phyloP scores from a whole-genome alignment of 2,329 filamentous ascomycete species.

The Fusarium duplospermum region DNA sequence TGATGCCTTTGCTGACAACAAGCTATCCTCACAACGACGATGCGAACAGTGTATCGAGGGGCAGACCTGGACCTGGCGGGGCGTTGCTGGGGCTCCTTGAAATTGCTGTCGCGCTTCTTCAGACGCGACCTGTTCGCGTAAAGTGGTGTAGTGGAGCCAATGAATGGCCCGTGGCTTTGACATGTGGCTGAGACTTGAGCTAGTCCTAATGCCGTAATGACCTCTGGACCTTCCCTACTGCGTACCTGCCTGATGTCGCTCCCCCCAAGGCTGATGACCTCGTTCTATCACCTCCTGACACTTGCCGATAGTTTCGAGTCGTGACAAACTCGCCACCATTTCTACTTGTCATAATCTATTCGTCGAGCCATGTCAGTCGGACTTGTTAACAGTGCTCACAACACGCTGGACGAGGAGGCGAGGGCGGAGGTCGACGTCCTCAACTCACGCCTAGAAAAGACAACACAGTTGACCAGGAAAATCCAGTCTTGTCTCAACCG shows the following conservation, averaged over 20 bases:
- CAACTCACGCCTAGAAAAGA: constrained; percentile 86
- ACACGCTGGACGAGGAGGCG: constrained; percentile 72
- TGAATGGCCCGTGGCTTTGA: neutral
- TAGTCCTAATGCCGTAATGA: constrained; percentile 29
- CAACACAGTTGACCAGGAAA: constrained; percentile 92
- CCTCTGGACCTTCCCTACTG: constrained; percentile 3
- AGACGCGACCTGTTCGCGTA: constrained; percentile 44
- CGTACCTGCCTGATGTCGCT: constrained; percentile 3
- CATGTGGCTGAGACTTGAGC: constrained; percentile 21
- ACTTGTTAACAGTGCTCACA: constrained; percentile 57
- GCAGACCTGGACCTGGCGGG: constrained; percentile 28
- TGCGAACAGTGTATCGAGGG: constrained; percentile 21
- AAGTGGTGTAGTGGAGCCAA: constrained; percentile 32
- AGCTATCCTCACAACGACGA: constrained; percentile 13
- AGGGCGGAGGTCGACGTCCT: constrained; percentile 77
- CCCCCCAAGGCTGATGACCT: constrained; percentile 7
- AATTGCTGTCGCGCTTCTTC: constrained; percentile 32
- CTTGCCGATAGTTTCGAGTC: neutral
- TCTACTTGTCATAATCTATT: neutral
- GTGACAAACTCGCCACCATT: neutral
- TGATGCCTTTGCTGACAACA: constrained; percentile 15
- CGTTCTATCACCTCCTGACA: neutral
- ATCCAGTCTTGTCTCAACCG: constrained; percentile 89
- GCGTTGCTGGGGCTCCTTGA: constrained; percentile 30
- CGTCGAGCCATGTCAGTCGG: constrained; percentile 62